Evolutionary conservation across 1,284 basidiomycete species (phyloP).

Genomic region (Tausonia pullulans): DNA sequence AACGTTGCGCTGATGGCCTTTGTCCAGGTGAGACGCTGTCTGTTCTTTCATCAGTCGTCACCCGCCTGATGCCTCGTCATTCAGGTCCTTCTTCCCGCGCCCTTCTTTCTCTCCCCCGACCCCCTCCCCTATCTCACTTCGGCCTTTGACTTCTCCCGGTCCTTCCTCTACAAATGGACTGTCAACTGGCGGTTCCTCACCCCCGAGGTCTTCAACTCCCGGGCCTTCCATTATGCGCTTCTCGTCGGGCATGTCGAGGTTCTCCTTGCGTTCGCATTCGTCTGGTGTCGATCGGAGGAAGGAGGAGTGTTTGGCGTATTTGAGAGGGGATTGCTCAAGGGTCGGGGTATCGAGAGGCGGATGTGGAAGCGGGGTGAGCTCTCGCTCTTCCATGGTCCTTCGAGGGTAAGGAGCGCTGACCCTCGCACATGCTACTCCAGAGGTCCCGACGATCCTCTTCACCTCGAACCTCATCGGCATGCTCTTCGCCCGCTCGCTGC

Average conservation of each 20-base stretch:
- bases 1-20: constrained; percentile 45
- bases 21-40: constrained; percentile 29
- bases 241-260: constrained; percentile 50
- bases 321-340: constrained; percentile 40
- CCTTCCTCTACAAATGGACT: constrained; percentile 93
- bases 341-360: not conserved
- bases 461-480: constrained; percentile 89
- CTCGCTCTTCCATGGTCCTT: not conserved
- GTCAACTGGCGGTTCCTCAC: constrained; percentile 90
- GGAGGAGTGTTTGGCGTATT: constrained; percentile 53
- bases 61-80: constrained; percentile 21
- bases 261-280: constrained; percentile 3
- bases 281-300: constrained; percentile 51
- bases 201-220: constrained; percentile 61
- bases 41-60: not conserved
- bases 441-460: constrained; percentile 69
- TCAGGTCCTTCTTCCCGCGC: constrained; percentile 55
- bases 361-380: not conserved
- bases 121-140: constrained; percentile 48
- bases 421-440: constrained; percentile 37
- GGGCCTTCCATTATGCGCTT: constrained; percentile 50
- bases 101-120: constrained; percentile 48
- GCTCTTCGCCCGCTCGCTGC: constrained; percentile 82
- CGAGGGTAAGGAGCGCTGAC: not conserved
- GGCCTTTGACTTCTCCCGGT: constrained; percentile 79